A percentile compares a stretch with the other conserved stretches of the same genome.
Conservation (phyloP, 2,329 filamentous ascomycete genomes). For the Pseudogymnoascus sp. region DNA sequence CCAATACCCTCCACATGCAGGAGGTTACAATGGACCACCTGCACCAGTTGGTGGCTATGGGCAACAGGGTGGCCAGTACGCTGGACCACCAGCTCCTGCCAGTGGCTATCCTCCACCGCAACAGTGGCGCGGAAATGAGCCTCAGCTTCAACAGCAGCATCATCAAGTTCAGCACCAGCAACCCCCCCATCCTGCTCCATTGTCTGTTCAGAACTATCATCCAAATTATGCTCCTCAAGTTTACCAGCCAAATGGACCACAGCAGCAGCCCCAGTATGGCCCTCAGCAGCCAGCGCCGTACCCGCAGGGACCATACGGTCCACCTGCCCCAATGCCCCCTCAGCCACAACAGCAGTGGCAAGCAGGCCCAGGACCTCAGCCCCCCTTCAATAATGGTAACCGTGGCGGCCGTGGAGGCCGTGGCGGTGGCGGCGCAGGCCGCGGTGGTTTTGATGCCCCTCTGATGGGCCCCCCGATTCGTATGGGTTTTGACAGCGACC, state of each 20-base stretch:
- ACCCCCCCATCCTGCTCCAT: constrained; percentile 30
- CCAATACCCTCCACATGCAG: constrained; percentile 15
- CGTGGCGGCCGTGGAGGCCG: constrained; percentile 24
- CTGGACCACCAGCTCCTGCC: constrained; percentile 27
- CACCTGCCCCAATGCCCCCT: constrained; percentile 27
- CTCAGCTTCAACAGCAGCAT: constrained; percentile 21
- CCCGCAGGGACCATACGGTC: constrained; percentile 27
- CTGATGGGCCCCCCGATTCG: constrained; percentile 47
- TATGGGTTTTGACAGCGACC: constrained; percentile 44
- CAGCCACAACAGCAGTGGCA: constrained; percentile 36
- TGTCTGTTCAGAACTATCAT: constrained; percentile 48
- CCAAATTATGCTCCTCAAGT: constrained; percentile 50
- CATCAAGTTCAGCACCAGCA: constrained; percentile 28
- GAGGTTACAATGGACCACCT: constrained; percentile 20
- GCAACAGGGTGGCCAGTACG: constrained; percentile 25
- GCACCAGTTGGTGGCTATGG: constrained; percentile 15
- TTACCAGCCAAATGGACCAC: constrained; percentile 31
- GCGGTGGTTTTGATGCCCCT: constrained; percentile 34
- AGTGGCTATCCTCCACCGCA: constrained; percentile 10
- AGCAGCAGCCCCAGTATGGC: constrained; percentile 31
- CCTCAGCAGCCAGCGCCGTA: constrained; percentile 25
- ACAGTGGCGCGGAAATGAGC: constrained; percentile 12
- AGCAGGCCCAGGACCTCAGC: constrained; percentile 19
- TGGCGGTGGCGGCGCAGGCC: constrained; percentile 31
- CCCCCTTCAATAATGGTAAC: constrained; percentile 32